Conservation (phyloP, 371 early-diverging fungal species). For the Fennellomyces sp. region DNA sequence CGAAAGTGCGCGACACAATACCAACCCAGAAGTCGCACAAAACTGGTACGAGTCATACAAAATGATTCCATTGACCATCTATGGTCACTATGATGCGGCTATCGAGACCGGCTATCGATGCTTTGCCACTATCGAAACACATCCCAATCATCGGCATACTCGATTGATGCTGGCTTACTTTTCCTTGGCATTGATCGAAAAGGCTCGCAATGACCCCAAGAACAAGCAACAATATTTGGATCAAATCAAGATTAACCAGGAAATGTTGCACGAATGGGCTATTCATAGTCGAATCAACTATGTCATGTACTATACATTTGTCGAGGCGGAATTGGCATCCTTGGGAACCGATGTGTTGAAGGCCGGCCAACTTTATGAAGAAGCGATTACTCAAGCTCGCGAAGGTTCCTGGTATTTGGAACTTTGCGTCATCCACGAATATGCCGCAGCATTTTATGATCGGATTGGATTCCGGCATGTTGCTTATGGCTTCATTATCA, state of each 20-base stretch:
- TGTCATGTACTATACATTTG: constrained; percentile 34
- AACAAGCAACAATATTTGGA: constrained; percentile 14
- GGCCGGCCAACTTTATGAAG: constrained; percentile 31
- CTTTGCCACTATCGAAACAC: constrained; percentile 24
- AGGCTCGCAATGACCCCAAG: constrained; percentile 21
- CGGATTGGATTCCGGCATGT: constrained; percentile 35
- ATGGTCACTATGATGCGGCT: constrained; percentile 42
- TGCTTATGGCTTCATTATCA: constrained; percentile 35
- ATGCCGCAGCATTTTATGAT: constrained; percentile 40
- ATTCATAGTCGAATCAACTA: constrained; percentile 29
- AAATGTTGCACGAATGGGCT: constrained; percentile 27
- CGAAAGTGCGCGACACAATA: constrained; percentile 32
- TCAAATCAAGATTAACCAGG: constrained; percentile 27
- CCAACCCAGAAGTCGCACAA: constrained; percentile 28
- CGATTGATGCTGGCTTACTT: constrained; percentile 27
- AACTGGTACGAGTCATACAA: constrained; percentile 44
- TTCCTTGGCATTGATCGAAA: constrained; percentile 39
- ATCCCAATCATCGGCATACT: constrained; percentile 42
- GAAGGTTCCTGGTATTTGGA: constrained; percentile 36
- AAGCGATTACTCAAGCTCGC: constrained; percentile 38
- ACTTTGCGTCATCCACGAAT: constrained; percentile 37
- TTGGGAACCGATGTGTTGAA: constrained; percentile 19
- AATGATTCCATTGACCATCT: constrained; percentile 39
- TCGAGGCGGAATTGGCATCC: constrained; percentile 38
- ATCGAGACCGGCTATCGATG: constrained; percentile 34